Percentiles rank a stretch among this genome's conserved stretches.
These are phyloP conservation scores for Scenedesmus sp. DNA, from an alignment of 163 green algal species.

Conservation along the genomic window DNA sequence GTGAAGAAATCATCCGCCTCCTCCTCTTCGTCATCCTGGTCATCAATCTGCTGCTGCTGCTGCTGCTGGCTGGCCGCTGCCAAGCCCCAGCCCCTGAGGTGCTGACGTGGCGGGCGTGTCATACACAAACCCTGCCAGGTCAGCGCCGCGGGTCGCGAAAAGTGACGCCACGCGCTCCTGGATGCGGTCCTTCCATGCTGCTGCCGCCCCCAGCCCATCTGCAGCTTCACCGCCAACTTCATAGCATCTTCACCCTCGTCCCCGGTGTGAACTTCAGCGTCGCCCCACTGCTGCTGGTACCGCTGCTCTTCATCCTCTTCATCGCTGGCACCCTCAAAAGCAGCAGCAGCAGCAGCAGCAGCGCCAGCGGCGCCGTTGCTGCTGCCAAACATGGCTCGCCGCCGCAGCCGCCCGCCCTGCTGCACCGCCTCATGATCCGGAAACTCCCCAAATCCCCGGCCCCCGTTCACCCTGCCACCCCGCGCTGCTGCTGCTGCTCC, in stretches of 20 bases:
- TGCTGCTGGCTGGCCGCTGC: not conserved
- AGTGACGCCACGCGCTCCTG: constrained; percentile 68
- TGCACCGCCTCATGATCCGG: constrained; percentile 47
- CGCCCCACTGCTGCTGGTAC: constrained; percentile 49
- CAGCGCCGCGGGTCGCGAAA: constrained; percentile 72
- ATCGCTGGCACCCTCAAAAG: constrained; percentile 26
- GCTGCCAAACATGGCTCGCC: constrained; percentile 77
- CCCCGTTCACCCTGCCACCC: constrained; percentile 30
- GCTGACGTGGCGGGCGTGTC: constrained; percentile 49
- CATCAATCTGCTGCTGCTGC: constrained; percentile 27
- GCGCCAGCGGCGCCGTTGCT: constrained; percentile 14
- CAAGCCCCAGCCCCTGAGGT: not conserved
- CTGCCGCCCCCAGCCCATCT: constrained; percentile 66
- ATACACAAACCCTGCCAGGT: constrained; percentile 84
- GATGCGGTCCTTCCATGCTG: constrained; percentile 76
- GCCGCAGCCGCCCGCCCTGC: constrained; percentile 68
- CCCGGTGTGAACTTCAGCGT: constrained; percentile 37
- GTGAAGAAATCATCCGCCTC: constrained; percentile 85
- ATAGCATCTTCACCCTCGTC: constrained; percentile 35
- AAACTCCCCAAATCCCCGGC: not conserved
- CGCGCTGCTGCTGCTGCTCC: constrained; percentile 23
- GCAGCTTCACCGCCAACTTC: constrained; percentile 32
- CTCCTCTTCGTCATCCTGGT: constrained; percentile 59
- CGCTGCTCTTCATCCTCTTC: constrained; percentile 37
- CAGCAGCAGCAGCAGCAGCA: constrained; percentile 21